Percentiles rank a stretch among this genome's conserved stretches.
Conservation (phyloP, 192 early-diverging fungal genomes). For the Backusella australiensis region DNA sequence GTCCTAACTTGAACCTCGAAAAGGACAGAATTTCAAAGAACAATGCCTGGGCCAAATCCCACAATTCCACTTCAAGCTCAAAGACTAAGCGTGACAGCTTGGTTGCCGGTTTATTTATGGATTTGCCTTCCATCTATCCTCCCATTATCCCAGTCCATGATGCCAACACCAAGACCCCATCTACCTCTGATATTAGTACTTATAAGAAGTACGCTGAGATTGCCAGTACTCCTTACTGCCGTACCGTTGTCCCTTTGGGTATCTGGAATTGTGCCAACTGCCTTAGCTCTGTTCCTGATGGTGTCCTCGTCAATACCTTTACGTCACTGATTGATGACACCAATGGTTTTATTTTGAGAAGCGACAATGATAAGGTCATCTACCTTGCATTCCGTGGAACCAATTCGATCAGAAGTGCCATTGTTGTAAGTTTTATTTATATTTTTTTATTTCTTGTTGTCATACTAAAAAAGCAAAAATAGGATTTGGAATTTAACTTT, state of each 20-base stretch:
- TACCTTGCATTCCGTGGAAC: conserved; percentile 12
- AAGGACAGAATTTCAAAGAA: background rate
- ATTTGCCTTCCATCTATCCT: background rate
- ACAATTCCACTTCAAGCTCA: background rate
- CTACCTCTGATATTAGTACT: background rate
- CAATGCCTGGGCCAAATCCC: background rate
- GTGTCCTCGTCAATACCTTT: conserved; percentile 1
- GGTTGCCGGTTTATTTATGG: background rate
- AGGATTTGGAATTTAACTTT: conserved; percentile 7
- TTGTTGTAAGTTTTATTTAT: conserved; percentile 4
- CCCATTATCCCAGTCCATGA: background rate
- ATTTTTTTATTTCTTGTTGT: background rate
- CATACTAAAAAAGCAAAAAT: background rate
- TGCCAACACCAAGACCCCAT: background rate
- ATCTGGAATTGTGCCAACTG: background rate
- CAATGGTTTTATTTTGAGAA: conserved; percentile 12
- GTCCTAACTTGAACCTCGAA: background rate
- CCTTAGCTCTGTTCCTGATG: background rate
- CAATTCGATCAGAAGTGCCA: background rate
- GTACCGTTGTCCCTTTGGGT: background rate
- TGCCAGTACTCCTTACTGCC: background rate
- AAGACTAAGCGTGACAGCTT: background rate
- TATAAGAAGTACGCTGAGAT: background rate
- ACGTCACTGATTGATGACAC: background rate
- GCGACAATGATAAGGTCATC: background rate